A percentile compares a stretch with the other conserved stretches of the same genome.
Evolutionary conservation across 169 alveolate species (phyloP).

Genomic region (Eimeria praecox): DNA sequence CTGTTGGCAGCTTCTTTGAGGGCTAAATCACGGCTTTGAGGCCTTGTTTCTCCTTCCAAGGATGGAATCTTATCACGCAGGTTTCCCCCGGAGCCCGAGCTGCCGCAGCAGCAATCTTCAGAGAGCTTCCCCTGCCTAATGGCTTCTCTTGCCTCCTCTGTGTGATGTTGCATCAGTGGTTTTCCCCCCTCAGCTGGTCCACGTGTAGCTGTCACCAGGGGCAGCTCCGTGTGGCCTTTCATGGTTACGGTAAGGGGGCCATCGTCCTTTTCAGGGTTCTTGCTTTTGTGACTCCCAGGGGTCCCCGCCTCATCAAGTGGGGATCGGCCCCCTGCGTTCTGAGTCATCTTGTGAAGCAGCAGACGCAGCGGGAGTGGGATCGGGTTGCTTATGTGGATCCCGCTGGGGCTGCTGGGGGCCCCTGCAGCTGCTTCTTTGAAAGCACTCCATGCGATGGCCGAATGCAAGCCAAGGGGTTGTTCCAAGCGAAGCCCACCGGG

Average conservation of each 20-base stretch:
- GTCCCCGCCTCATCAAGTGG: constrained; percentile 15
- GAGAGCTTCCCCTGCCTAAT: neutral
- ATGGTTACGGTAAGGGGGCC: neutral
- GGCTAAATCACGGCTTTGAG: neutral
- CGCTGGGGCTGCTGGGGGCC: constrained; percentile 78
- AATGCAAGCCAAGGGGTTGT: neutral
- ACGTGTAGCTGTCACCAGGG: neutral
- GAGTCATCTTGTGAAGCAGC: constrained; percentile 64
- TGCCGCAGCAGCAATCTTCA: constrained; percentile 2
- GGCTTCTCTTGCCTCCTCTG: neutral
- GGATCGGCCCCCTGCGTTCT: neutral
- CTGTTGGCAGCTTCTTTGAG: neutral
- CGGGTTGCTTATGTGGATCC: constrained; percentile 58
- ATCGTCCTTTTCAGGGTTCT: neutral
- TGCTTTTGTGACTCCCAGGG: neutral
- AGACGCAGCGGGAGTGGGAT: constrained; percentile 71
- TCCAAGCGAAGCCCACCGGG: constrained; percentile 51
- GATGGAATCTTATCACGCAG: neutral
- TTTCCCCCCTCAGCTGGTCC: neutral
- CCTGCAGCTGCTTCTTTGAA: constrained; percentile 64
- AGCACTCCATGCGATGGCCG: constrained; percentile 74
- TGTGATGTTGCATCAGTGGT: neutral
- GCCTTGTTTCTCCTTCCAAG: constrained; percentile 1
- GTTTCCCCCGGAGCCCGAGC: neutral
- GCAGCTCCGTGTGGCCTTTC: constrained; percentile 1